Base-by-base conservation (phyloP, 2,329 filamentous ascomycete genomes). In the Cladosporium velox region DNA sequence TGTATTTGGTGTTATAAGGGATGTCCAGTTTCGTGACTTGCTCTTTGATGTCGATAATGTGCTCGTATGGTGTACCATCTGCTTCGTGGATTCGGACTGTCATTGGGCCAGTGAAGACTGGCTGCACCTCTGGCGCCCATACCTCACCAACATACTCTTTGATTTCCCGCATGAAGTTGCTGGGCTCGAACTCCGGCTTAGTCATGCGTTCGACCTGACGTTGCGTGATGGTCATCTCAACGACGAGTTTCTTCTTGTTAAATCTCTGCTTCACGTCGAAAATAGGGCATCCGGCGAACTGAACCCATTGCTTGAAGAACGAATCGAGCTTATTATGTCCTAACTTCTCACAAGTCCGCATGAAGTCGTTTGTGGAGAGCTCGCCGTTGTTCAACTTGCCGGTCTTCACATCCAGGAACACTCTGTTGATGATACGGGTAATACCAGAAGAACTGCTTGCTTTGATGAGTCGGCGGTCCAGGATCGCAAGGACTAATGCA, bases 1-100 rank as follows among this genome's bases (percentile, higher is more conserved):
- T 99, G 81, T 99, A 99, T 77, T 99, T 99, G 0, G 95, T 99
- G 73, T 98, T 98, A 80, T 99, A 99, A 0, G 94, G 93, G 67
- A 99, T 97, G 68, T 97, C 93, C 67, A 98, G 91, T 75, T 90
- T 92, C 2, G 91, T 91, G 15, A 88, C 86, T 32, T 90, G 89
- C 71, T 97, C 93, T 67, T 93, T 93, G 75, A 99, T 96, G 73
- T 97, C 92, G 35, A 98, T 90, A 69, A 97, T 97, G 75, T 99
- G 95, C 76, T 99, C 95, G 75, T 99, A 99, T 2, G 95, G 95
- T 0, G 95, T 98, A 11, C 95, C 95, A 74, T 99, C 96, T 28
- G 95, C 95, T 81, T 99, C 95, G 79, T 99, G 95, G 69, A 99
- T 97, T 35, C 95, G 86, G 69, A 99, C 94, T 0, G 95, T 99